Base-by-base conservation (phyloP, 2,329 filamentous ascomycete species). In the Davidsoniella eucalypti region DNA sequence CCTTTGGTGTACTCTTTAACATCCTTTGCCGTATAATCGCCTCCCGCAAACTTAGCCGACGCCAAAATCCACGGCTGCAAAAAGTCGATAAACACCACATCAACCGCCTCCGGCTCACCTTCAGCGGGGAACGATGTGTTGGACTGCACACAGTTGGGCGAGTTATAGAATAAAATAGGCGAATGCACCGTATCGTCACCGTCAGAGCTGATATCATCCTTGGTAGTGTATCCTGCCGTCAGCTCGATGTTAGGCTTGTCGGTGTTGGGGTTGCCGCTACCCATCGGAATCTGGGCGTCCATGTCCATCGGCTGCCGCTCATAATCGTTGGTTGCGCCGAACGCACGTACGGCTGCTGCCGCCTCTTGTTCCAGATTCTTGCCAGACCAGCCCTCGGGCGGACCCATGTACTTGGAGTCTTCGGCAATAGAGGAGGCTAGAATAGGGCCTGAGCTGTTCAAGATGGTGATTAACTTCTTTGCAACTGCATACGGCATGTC, bases 31-130 rank as follows among this genome's bases (percentile, higher is more conserved):
- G 55, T 63, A 51, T 73, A 79, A 23, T 70, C 68, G 1, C 69
- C 70, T 0, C 76, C 76, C 23, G 65, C 67, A 54, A 76, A 71
- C 56, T 80, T 78, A 54, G 94, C 67, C 2, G 87, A 87, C 9
- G 82, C 66, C 16, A 94, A 64, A 38, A 96, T 68, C 75, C 84
- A 93, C 8, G 80, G 80, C 64, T 92, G 75, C 36, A 96, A 80
- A 62, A 95, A 98, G 61, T 94, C 87, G 52, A 94, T 76, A 61
- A 93, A 98, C 12, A 95, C 79, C 6, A 98, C 63, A 62, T 96
- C 90, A 1, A 98, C 87, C 0, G 65, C 80, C 48, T 83, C 76
- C 0, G 86, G 84, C 14, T 75, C 68, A 5, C 61, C 70, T 5
- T 63, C 66, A 8, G 16, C 21, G 1, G 39, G 16, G 10, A 44